Evolutionary conservation across 768 basidiomycete genomes (phyloP).

Genomic region (Dentipellis sp.): DNA sequence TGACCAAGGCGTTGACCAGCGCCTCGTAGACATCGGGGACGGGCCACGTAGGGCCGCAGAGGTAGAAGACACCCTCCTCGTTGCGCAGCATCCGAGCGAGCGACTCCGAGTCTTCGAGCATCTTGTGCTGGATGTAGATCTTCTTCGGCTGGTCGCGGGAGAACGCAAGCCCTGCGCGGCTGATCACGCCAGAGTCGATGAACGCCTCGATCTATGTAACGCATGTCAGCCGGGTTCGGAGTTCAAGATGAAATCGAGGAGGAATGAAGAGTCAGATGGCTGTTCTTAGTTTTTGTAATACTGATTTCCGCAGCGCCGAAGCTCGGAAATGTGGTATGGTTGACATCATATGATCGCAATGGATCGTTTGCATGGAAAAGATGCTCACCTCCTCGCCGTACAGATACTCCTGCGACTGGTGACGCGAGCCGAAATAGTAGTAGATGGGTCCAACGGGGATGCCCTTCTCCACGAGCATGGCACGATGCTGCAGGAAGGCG

Average conservation of each 20-base stretch:
- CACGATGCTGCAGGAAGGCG: slow-evolving; percentile 95
- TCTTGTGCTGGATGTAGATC: slow-evolving; percentile 98
- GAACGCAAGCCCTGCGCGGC: slow-evolving; percentile 90
- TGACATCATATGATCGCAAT: slow-evolving; percentile 9
- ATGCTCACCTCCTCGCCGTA: slow-evolving; percentile 69
- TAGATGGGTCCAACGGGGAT: slow-evolving; percentile 84
- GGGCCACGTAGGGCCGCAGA: slow-evolving; percentile 99
- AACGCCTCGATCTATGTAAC: slow-evolving; percentile 69
- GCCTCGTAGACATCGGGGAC: slow-evolving; percentile 97
- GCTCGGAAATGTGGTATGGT: slow-evolving; percentile 8
- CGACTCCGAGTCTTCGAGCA: slow-evolving; percentile 78
- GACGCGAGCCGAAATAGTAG: slow-evolving; percentile 98
- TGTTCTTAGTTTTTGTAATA: slow-evolving; percentile 11
- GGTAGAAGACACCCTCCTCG: slow-evolving; percentile 79
- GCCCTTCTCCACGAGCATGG: slow-evolving; percentile 67
- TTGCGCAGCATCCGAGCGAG: slow-evolving; percentile 69
- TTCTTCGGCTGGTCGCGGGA: slow-evolving; percentile 90
- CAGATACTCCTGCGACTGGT: slow-evolving; percentile 91
- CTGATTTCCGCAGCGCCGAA: slow-evolving; percentile 12
- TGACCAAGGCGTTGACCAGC: slow-evolving; percentile 69
- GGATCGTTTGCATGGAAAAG: background rate
- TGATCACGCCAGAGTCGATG: slow-evolving; percentile 75
- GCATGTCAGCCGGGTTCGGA: background rate
- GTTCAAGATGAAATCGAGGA: background rate
- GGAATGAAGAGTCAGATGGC: slow-evolving; percentile 9